Percentiles rank a stretch among this genome's conserved stretches.
Evolutionary conservation across 768 basidiomycete genomes (phyloP).

Genomic region (Rhizopogon vesiculosus): DNA sequence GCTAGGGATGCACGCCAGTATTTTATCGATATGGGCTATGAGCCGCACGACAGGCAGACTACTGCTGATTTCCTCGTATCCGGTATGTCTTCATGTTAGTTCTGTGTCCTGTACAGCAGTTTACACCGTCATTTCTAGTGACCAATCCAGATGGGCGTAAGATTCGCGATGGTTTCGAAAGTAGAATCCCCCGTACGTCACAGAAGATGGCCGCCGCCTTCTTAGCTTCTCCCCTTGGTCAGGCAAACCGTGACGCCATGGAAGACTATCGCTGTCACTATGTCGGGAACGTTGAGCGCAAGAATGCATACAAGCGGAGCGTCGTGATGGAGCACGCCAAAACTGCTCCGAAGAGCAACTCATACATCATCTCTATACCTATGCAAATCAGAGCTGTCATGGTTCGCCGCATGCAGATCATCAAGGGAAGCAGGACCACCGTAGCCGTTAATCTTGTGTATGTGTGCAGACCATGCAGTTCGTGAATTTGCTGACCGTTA

Average conservation of each 20-base stretch:
- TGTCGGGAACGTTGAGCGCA: constrained; percentile 40
- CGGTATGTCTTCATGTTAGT: constrained; percentile 30
- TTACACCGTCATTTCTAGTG: constrained; percentile 27
- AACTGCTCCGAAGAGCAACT: constrained; percentile 33
- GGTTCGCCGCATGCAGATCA: constrained; percentile 40
- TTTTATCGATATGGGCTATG: constrained; percentile 73
- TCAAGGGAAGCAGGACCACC: constrained; percentile 32
- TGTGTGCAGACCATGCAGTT: neutral
- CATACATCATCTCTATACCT: constrained; percentile 45
- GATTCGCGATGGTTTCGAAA: constrained; percentile 24
- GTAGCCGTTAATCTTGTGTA: constrained; percentile 26
- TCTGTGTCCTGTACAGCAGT: constrained; percentile 4
- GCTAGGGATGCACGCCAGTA: constrained; percentile 70
- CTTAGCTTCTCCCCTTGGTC: constrained; percentile 34
- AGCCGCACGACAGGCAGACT: constrained; percentile 73
- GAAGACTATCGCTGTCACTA: constrained; percentile 42
- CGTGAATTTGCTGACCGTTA: neutral
- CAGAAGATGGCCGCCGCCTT: constrained; percentile 54
- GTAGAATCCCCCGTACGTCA: constrained; percentile 37
- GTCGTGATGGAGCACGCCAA: constrained; percentile 50
- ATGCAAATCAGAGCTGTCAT: constrained; percentile 46
- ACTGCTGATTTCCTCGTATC: constrained; percentile 75
- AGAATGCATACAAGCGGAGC: constrained; percentile 42
- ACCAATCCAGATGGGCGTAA: constrained; percentile 63
- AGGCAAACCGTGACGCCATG: constrained; percentile 43